Base-by-base conservation (phyloP, 2,329 filamentous ascomycete genomes). In the Plectosphaerella cucumerina region DNA sequence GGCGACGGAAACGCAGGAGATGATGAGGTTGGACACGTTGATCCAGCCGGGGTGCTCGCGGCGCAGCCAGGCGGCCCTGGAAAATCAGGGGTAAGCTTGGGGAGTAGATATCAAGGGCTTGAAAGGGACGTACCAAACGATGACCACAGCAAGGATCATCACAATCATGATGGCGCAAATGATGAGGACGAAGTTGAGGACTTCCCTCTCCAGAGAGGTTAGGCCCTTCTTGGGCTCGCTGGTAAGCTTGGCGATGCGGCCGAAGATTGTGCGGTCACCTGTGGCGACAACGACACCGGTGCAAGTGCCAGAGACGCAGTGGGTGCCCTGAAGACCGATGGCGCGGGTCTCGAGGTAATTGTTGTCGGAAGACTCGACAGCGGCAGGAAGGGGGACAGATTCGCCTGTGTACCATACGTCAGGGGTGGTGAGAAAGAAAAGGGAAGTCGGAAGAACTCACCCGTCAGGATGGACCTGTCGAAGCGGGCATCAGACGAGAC, bases 261-360 rank as follows among this genome's bases (percentile, higher is more conserved):
- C 87, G 65, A 92, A 90, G 20, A 92, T 84, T 0, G 88, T 90
- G 14, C 71, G 73, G 62, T 90, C 85, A 9, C 87, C 87, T 1
- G 84, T 91, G 1, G 83, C 81, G 11, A 92, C 82, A 2, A 89
- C 85, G 10, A 91, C 68, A 17, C 85, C 87, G 14, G 78, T 72
- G 48, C 81, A 84, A 20, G 73, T 83, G 3, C 88, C 88, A 6
- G 83, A 84, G 4, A 87, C 82, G 58, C 87, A 90, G 60, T 91
- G 86, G 1, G 88, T 90, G n/a, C 89, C 87, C 62, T 90, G 87
- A 10, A 92, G 75, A 20, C 87, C 87, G 49, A 92, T 89, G 59
- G 84, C 87, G 48, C 81, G 80, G 4, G 87, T 91, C 62, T 92
- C 88, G 26, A 92, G 80, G 60, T 89, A 90, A 64, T 90, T 90